Base-by-base conservation (phyloP, 2,329 filamentous ascomycete species). In the Clarireedia paspali region DNA sequence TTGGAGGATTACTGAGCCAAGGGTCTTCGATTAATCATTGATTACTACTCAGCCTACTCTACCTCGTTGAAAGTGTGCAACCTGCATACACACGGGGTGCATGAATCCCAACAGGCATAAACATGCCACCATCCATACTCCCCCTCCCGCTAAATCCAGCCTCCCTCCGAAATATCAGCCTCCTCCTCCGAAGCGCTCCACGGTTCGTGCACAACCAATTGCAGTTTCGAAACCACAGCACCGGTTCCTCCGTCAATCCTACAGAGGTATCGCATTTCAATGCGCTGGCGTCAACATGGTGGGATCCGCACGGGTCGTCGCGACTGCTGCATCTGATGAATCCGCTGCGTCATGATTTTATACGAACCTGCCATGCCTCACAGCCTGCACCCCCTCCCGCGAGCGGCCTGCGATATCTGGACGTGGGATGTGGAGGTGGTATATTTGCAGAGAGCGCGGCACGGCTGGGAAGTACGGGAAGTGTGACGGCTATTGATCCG, bases 321-420 rank as follows among this genome's bases (percentile, higher is more conserved):
- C 84, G 92, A 40, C 84, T 96, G 57, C 83, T 99, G 2, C 94
- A 99, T 72, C 85, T 96, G 63, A 97, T 99, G 92, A 97, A 99
- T 74, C 94, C 94, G 1, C 82, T 96, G 47, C 91, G 94, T 36
- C 91, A 97, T 74, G 85, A 91, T 73, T 97, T 97, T 73, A 94
- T 96, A 70, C 78, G 78, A 23, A 74, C 76, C 60, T 96, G 92
- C 69, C 81, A 86, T 47, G 71, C 77, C 61, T 79, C 81, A 20
- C 76, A 79, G 47, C 72, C 74, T 58, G 72, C 74, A 47, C 66
- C 73, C 24, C 62, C 73, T 60, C 38, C 63, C 60, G 62, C 64
- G 57, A 60, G 67, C 7, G 77, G 76, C 17, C 75, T 90, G 4
- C 78, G 79, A 36, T 95, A 90, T 71, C 85, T 99, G 53, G 94